Evolutionary conservation across 305 asterid genomes (phyloP), one percentile per base, ranked within the genome.

Genomic region (Plantago coronopus): DNA sequence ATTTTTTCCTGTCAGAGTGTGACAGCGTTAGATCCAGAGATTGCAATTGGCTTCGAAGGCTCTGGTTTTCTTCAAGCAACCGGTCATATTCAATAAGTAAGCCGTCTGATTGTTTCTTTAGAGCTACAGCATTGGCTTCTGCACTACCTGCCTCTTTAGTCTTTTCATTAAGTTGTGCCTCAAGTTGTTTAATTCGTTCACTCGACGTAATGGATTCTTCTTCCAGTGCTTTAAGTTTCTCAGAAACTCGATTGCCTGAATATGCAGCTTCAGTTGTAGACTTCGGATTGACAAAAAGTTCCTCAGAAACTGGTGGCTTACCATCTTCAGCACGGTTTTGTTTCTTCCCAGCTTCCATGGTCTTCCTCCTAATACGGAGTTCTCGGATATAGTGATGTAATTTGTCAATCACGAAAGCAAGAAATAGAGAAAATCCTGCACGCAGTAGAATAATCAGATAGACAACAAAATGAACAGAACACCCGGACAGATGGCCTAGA

Each of bases 51-150:
- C 81, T 78, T 63, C 86, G 79, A 47, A 91, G 95, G 53, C 73
- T 80, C 74, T 83, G 85, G 72, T 91, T 91, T 76, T 88, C 98
- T 70, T 84, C 96, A 4, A 79, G 91, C 77, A 91, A 75, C 6
- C 98, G 84, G 69, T 88, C 98, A 34, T 88, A 91, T 69, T 91
- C 98, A 21, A 88, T 81, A 51, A 84, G 93, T 71, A 91, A 83
- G 13, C 95, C 98, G 58, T 91, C 95, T 13, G 96, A 84, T 69
- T 91, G 96, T 70, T 91, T 91, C 58, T 78, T 79, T 64, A 88
- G 44, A 54, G 98, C 98, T 62, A 72, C 11, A 38, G 88, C 79
- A 65, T 81, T 84, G 58, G 85, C 84, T 78, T 88, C 90, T 16
- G 95, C 82, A 65, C 71, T 63, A 70, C 72, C 53, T 50, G 71